Conservation (phyloP, 768 basidiomycete species). For the Mycena filopes region DNA sequence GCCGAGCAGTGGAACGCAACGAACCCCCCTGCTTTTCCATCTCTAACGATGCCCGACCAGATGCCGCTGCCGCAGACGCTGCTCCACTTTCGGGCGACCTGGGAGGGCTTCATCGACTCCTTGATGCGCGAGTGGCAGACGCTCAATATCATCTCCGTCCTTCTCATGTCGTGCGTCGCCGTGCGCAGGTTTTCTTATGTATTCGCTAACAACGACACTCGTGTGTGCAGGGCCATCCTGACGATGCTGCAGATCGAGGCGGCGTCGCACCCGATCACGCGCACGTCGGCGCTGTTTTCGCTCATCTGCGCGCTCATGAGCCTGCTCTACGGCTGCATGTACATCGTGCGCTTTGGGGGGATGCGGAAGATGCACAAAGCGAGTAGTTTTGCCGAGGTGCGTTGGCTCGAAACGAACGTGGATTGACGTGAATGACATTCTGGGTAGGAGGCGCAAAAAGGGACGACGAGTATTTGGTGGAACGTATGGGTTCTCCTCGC, state of each 20-base stretch:
- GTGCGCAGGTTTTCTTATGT: not conserved
- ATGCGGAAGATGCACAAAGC: constrained; percentile 76
- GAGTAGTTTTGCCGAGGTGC: constrained; percentile 70
- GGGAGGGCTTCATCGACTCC: constrained; percentile 67
- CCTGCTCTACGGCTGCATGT: constrained; percentile 71
- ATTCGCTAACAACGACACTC: not conserved
- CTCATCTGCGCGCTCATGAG: constrained; percentile 70
- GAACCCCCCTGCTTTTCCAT: no score
- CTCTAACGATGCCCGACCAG: not conserved
- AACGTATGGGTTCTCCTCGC: constrained; percentile 78
- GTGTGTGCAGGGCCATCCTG: constrained; percentile 44
- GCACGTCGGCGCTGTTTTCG: constrained; percentile 67
- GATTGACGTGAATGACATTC: not conserved
- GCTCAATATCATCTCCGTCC: constrained; percentile 61
- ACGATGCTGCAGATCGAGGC: constrained; percentile 47
- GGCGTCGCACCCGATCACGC: constrained; percentile 63
- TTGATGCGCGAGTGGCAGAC: constrained; percentile 69
- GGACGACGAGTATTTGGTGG: constrained; percentile 50
- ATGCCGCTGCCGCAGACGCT: constrained; percentile 57
- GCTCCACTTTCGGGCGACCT: constrained; percentile 59
- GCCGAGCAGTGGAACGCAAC: constrained; percentile 14
- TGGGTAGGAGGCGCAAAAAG: constrained; percentile 61
- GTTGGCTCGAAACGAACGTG: not conserved
- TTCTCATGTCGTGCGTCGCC: constrained; percentile 38
- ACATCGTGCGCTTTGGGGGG: constrained; percentile 69